Evolutionary conservation across 2,329 filamentous ascomycete genomes (phyloP), one percentile per base, ranked within the genome.

Genomic region (Colletotrichum filicis): DNA sequence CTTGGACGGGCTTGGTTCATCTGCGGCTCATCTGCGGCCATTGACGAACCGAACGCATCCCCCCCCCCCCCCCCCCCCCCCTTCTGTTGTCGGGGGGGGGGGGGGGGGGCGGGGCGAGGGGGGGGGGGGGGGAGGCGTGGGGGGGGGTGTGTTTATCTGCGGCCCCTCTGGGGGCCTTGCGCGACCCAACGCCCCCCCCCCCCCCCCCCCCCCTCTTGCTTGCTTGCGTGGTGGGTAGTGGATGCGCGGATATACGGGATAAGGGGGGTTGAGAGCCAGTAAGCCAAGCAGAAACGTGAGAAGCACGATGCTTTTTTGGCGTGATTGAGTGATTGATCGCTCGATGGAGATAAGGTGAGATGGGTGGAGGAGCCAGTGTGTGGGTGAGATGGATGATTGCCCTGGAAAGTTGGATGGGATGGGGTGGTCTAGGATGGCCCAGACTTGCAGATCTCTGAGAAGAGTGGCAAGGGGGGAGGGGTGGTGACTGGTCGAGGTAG

Each of bases 391-490:
- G 52, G 63, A 61, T 61, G 56, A 68, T 62, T 68, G 52, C 64
- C 35, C 49, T 68, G 49, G 57, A 59, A 63, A 49, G 42, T 37
- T 37, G 61, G 61, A 56, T 53, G 22, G 63, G 57, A 42, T 26
- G 37, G 65, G 14, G 59, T 60, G 59, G 37, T 55, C 57, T 42
- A 52, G 49, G 64, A 58, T 14, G 69, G 69, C 52, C 69, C 68
- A 72, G 69, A 68, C 69, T 53, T 72, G 69, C 53, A 72, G 69
- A 72, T 72, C 69, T 24, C 59, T 55, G 55, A 64, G 55, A 60
- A 14, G 59, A 28, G 57, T 67, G 57, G 66, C 46, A 62, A 62
- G 68, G 46, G 49, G 24, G 59, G 46, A 35, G 49, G 24, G 59
- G 26, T 62, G 32, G n/a, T 30, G 46, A 49, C 42, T 49, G 61